Conservation (phyloP, 2,329 filamentous ascomycete species). For the Scopulariopsis brevicaulis region DNA sequence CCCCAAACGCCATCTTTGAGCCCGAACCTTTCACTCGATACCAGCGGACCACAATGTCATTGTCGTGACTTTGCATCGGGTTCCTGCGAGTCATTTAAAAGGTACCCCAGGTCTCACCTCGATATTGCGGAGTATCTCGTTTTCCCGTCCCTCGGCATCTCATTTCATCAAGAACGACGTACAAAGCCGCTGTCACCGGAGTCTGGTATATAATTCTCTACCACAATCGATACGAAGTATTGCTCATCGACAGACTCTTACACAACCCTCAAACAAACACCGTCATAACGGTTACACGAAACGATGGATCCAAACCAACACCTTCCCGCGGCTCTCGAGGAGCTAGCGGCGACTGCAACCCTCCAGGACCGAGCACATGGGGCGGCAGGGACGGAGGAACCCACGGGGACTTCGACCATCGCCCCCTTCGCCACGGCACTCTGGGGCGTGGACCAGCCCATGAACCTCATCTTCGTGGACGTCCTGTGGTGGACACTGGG, state of each 20-base stretch:
- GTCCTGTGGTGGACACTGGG: constrained; percentile 51
- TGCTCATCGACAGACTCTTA: background rate
- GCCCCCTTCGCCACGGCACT: constrained; percentile 43
- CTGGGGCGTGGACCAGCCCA: constrained; percentile 47
- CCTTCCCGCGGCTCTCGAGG: constrained; percentile 8
- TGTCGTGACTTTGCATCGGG: background rate
- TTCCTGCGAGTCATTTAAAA: background rate
- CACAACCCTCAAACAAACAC: background rate
- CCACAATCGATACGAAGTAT: no score
- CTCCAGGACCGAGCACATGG: constrained; percentile 12
- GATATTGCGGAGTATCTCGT: background rate
- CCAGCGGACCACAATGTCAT: background rate
- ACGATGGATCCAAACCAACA: background rate
- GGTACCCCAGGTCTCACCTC: background rate
- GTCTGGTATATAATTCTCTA: no score
- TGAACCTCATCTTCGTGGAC: constrained; percentile 46
- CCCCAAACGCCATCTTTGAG: no score
- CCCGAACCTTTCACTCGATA: background rate
- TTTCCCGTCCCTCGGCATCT: background rate
- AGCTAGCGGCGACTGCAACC: constrained; percentile 13
- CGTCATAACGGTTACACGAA: background rate
- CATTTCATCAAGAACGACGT: background rate
- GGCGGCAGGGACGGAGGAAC: constrained; percentile 13
- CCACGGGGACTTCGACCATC: constrained; percentile 31
- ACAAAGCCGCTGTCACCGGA: background rate